phyloP scores from a whole-genome alignment of 73 alveolate species.

The Paramecium biaurelia region DNA sequence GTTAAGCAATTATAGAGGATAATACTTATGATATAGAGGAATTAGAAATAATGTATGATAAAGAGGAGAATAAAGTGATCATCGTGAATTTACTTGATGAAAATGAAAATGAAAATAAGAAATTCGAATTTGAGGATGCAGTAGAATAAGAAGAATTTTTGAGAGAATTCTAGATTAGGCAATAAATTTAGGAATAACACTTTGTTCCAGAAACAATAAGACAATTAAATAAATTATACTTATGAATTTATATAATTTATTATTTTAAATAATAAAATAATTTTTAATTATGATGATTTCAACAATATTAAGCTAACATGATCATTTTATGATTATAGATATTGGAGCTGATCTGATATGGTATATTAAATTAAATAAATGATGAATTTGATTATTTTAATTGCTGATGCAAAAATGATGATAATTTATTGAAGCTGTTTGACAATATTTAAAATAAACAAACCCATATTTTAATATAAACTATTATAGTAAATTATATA shows the following conservation, averaged over 20 bases:
- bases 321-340: neutral
- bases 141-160: neutral
- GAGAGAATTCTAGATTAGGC: neutral
- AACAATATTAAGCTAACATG: neutral
- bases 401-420: neutral
- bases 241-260: neutral
- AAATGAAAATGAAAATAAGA: neutral
- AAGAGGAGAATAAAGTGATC: neutral
- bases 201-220: neutral
- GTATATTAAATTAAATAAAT: neutral
- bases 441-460: neutral
- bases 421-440: slow-evolving; percentile 6
- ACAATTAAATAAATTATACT: neutral
- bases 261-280: neutral
- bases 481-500: neutral
- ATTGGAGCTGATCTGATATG: neutral
- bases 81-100: neutral
- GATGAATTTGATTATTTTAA: neutral
- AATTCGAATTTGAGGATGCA: neutral
- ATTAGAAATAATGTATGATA: neutral
- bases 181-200: neutral
- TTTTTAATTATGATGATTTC: neutral
- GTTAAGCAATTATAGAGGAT: neutral
- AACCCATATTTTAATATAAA: neutral
- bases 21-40: neutral